Percentiles rank a stretch among this genome's conserved stretches.
These are phyloP conservation scores for Tripterygium wilfordii DNA, from an alignment of 177 flowering plant species.

Conservation along the genomic window DNA sequence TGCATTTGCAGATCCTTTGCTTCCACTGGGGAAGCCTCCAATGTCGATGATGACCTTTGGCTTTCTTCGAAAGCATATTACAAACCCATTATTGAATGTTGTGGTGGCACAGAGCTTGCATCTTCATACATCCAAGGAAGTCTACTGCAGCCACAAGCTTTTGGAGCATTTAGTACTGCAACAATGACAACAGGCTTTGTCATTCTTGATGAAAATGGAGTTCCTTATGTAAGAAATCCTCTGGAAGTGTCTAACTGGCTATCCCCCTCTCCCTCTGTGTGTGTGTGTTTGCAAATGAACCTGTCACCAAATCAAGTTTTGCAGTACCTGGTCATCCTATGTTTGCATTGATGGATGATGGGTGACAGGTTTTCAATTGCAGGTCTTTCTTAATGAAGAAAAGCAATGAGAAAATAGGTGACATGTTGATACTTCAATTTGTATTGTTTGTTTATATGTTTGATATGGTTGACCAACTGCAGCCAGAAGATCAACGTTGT, in stretches of 20 bases:
- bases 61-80: slow-evolving; percentile 82
- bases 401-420: neutral
- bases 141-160: slow-evolving; percentile 81
- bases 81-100: slow-evolving; percentile 77
- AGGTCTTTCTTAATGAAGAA: too few relatives aligned
- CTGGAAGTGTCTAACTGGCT: neutral
- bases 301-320: neutral
- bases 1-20: slow-evolving; percentile 49
- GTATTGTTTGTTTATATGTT: neutral
- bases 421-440: neutral
- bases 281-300: too few relatives aligned
- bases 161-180: slow-evolving; percentile 83
- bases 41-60: slow-evolving; percentile 93
- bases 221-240: slow-evolving; percentile 61
- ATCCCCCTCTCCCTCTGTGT: too few relatives aligned
- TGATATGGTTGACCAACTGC: slow-evolving; percentile 16
- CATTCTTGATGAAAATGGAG: slow-evolving; percentile 74
- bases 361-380: too few relatives aligned
- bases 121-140: slow-evolving; percentile 70
- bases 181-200: slow-evolving; percentile 76
- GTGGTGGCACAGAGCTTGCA: slow-evolving; percentile 96
- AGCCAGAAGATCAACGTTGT: slow-evolving; percentile 88
- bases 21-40: slow-evolving; percentile 88
- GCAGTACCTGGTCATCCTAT: too few relatives aligned
- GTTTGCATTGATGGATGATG: too few relatives aligned